These are phyloP conservation scores for Triticum aestivum DNA, from an alignment of 176 grass and related monocot species.

Conservation along the genomic window IWGSC_CS_RefSeq_v2.1 NC_057797.1:775385014-775385513, in stretches of 20 bases:
- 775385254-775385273: background rate
- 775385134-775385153: background rate
- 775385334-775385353: background rate
- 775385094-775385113: background rate
- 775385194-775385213: too few species aligned
- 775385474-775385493: too few species aligned
- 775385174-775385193: background rate
- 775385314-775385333: background rate
- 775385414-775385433: background rate
- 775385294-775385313: background rate
- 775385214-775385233: background rate
- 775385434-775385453: background rate
- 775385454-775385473: background rate
- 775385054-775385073: background rate
- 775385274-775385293: background rate
- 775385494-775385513: too few species aligned
- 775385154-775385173: background rate
- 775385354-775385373: background rate
- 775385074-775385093: background rate
- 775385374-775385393: background rate
- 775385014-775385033: background rate
- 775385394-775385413: background rate
- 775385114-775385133: background rate
- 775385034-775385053: background rate
- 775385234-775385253: background rate